phyloP scores from a whole-genome alignment of 73 alveolate species.

The Symbiodinium natans region DNA sequence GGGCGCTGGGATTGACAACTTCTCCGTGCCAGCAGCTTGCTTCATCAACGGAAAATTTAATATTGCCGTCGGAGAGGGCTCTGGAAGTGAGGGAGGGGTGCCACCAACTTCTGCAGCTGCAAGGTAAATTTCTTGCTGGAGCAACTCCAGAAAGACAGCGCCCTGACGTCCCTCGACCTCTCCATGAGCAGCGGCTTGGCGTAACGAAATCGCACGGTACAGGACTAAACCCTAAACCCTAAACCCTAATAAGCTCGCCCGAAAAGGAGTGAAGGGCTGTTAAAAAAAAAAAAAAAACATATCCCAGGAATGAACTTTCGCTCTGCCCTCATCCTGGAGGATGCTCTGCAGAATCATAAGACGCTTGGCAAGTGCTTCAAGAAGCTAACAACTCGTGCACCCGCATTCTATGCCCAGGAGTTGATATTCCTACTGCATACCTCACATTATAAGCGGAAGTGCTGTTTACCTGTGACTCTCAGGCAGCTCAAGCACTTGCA shows the following conservation, averaged over 20 bases:
- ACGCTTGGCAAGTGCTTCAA: background rate
- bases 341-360: constrained; percentile 73
- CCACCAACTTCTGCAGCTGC: too few species aligned
- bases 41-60: background rate
- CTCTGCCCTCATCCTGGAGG: constrained; percentile 55
- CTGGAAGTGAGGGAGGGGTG: too few species aligned
- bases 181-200: constrained; percentile 34
- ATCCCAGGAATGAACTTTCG: constrained; percentile 26
- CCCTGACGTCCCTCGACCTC: constrained; percentile 54
- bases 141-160: constrained; percentile 31
- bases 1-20: constrained; percentile 24
- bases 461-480: too few species aligned
- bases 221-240: too few species aligned
- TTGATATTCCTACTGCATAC: too few species aligned
- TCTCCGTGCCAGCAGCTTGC: constrained; percentile 53
- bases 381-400: too few species aligned
- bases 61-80: background rate
- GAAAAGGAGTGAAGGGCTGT: too few species aligned
- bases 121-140: constrained; percentile 62
- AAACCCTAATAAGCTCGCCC: too few species aligned
- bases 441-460: background rate
- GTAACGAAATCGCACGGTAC: too few species aligned
- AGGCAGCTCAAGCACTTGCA: constrained; percentile 64
- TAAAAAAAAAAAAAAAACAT: too few species aligned
- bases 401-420: too few species aligned